Evolutionary conservation across 305 asterid species (phyloP), one percentile per base, ranked within the genome.

Genomic region (Fraxinus velutina): DNA sequence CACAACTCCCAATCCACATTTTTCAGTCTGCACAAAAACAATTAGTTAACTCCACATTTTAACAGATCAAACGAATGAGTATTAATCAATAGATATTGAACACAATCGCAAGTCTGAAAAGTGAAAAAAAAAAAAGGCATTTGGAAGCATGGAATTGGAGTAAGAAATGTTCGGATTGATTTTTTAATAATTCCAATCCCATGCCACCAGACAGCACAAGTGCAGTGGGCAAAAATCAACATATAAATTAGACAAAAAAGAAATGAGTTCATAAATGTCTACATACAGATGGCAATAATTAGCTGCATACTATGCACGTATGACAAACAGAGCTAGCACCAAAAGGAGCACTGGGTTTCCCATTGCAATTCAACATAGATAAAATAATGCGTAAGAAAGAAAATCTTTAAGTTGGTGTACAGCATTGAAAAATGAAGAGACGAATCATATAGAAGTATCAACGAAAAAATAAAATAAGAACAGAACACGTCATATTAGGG

Each of bases 1-100:
- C 77, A 94, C 91, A 73, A 96, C 90, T 64, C 99, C 99, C 86
- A 88, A 83, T 84, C 99, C 99, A 91, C 99, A 96, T 87, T 92
- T 96, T 87, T 92, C 95, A n/a, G 99, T 96, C 98, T 96, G 97
- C 81, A 88, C 76, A 86, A 55, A 84, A 80, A 83, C 78, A 84
- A 55, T 29, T 79, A 81, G 77, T 79, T 66, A 72, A 78, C 50
- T 80, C 62, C 80, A 30, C 19, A 47, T 10, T 33, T 60, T 19
- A 76, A 36, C 66, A 78, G 52, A 44, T 50, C 32, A 66, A 80
- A 55, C 4, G 2, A 68, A 29, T 29, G 8, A 68, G 22, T 68
- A 68, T 17, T 22, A 55, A 17, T 55, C 66, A 17, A 55, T 19
- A 17, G 12, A 1, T 6, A 55, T 64, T 24, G 32, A 64, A 24